A percentile compares a stretch with the other conserved stretches of the same genome.
These are phyloP conservation scores for Solanum chacoense DNA, from an alignment of 305 asterid genomes.

Conservation along the genomic window DNA sequence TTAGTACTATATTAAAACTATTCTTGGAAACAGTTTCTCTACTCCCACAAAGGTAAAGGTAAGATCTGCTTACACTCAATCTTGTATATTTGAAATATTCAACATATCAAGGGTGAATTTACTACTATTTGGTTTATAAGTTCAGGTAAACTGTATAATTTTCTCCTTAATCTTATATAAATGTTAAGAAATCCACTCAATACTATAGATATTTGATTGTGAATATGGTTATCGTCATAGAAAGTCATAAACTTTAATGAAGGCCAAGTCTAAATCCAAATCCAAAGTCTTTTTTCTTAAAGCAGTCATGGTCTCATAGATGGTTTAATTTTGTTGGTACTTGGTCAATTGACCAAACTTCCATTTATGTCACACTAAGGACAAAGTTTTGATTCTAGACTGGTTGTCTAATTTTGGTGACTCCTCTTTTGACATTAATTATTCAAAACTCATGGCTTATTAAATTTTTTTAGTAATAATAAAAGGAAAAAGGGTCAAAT, in stretches of 20 bases:
- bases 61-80: background rate
- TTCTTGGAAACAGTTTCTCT: background rate
- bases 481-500: background rate
- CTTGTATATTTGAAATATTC: background rate
- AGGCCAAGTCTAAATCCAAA: background rate
- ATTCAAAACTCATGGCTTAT: background rate
- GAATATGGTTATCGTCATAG: background rate
- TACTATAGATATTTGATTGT: background rate
- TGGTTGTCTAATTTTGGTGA: background rate
- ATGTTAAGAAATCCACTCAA: background rate
- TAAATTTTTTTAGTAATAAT: no score
- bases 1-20: background rate
- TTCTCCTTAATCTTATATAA: background rate
- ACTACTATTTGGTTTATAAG: background rate
- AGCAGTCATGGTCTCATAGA: background rate
- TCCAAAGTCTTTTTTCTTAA: background rate
- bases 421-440: background rate
- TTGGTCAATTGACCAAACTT: constrained; percentile 7
- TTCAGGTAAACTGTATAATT: background rate
- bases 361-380: background rate
- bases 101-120: background rate
- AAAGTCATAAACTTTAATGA: background rate
- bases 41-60: background rate
- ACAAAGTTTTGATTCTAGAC: background rate
- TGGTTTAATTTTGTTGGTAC: background rate